Base-by-base conservation (phyloP, 1,139 yeast genomes). In the Sugiyamaella paludigena region DNA sequence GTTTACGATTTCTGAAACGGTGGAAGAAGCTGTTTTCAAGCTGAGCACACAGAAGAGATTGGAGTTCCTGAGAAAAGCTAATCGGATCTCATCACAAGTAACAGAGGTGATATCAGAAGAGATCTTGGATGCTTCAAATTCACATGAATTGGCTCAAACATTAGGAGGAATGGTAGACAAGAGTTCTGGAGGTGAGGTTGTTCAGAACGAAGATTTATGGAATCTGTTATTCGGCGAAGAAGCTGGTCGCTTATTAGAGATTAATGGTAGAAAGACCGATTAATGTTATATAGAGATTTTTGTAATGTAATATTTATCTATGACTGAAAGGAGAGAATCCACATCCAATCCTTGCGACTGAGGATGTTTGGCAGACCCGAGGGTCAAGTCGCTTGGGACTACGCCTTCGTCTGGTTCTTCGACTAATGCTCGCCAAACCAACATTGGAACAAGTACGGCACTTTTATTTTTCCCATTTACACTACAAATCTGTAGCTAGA, bases 21-120 rank as follows among this genome's bases (percentile, higher is more conserved):
- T 92, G n/a, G 98, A 92, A 66, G 96, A 91, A 64, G 83, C 86
- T 46, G 86, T 92, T 47, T 78, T 87, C 37, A 56, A 62, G 9
- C 47, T 68, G 37, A 58, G 71, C 1, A 63, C 70, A 16, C 52
- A 60, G 31, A 56, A 59, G 39, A 60, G 71, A 13, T 55, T 65
- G 3, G 60, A 54, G 7, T 52, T 52, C 38, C 42, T 58, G 15
- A 44, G 33, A n/a, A 51, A 53, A 16, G 41, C 51, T 29, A 43
- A 38, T 11, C 32, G 41, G 28, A 43, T 39, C n/a, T 41, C 32
- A 2, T 40, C 37, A 10, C 47, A 47, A 47, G 41, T 40, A 11
- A 40, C 43, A 12, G 48, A 40, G 8, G 47, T 47, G 26, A 39
- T 52, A 43, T 33, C 50, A 27, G 58, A 52, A 30, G 55, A 55